Base-by-base conservation (phyloP, 331 rosid species). In the Quercus phellos region DNA sequence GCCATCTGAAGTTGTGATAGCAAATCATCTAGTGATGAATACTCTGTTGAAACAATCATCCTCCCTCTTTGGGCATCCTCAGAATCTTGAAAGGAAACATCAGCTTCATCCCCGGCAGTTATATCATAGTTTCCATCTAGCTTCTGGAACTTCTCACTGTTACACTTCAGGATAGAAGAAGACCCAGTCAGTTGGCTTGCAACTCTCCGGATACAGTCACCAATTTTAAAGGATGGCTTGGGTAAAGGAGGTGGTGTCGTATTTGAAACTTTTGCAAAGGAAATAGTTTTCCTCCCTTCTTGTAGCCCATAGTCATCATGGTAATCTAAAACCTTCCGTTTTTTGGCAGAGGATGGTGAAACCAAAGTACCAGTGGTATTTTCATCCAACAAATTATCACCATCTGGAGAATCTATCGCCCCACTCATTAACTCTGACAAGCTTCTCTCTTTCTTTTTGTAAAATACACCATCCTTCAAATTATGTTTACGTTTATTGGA, bases 131-230 rank as follows among this genome's bases (percentile, higher is more conserved):
- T 68, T 53, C 80, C 89, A 82, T 88, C 93, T 68, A 77, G 79
- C 84, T 78, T 92, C 70, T 78, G 91, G 76, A 88, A 81, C 78
- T 75, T 88, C 72, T 89, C 95, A 68, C 76, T 77, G 81, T 79
- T 85, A 72, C 78, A 56, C 90, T 84, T 94, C 78, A 70, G 56
- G 42, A 82, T 76, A 42, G 87, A 74, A 53, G 93, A 79, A 73
- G 96, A 83, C 72, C 87, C 90, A 18, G 94, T 89, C 78, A 92
- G 83, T 86, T 94, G 93, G 84, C 93, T 94, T 54, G 99, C 99
- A 81, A 83, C 98, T 85, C 99, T 89, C 67, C 93, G 97, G 53
- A 94, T 92, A 69, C 98, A 90, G 27, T 91, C 99, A 29, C 99
- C 99, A 75, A 94, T 87, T 81, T 87, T 91, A 84, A 94, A 94